phyloP scores from a whole-genome alignment of 306 rosid genomes.

The Malus sylvestris region DNA sequence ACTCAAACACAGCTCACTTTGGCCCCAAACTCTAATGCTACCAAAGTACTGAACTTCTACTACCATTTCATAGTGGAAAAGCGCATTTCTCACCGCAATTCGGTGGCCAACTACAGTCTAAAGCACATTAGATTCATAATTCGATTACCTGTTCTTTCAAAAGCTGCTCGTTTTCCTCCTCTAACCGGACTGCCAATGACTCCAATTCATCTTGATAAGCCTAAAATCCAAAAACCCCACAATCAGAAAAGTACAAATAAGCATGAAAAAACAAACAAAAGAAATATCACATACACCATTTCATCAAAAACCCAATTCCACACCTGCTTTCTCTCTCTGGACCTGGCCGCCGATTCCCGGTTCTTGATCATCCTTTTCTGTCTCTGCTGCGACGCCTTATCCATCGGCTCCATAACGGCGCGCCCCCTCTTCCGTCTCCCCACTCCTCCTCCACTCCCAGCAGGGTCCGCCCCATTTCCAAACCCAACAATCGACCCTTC shows the following conservation, averaged over 20 bases:
- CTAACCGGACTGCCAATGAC: conserved; percentile 59
- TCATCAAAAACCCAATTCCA: not conserved
- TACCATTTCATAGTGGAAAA: not conserved
- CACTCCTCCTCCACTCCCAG: conserved; percentile 26
- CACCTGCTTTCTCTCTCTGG: conserved; percentile 60
- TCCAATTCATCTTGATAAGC: conserved; percentile 92
- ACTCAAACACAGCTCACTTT: not conserved
- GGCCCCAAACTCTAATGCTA: not conserved
- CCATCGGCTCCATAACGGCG: conserved; percentile 43
- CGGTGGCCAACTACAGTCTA: not conserved
- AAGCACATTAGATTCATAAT: not conserved
- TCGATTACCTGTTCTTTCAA: conserved; percentile 69
- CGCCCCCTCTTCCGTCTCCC: conserved; percentile 31
- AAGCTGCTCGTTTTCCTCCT: conserved; percentile 73
- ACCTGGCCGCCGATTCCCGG: conserved; percentile 57
- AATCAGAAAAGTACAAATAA: not conserved
- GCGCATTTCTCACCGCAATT: not conserved
- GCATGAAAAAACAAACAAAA: not conserved
- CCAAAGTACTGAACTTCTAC: too few relatives aligned
- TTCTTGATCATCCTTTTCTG: conserved; percentile 62
- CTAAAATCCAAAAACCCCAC: conserved; percentile 27
- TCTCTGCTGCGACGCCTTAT: conserved; percentile 50
- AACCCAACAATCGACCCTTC: conserved; percentile 61
- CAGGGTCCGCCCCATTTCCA: conserved; percentile 48
- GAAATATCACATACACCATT: not conserved